Conservation (phyloP, 1,284 basidiomycete species). For the Golubevia pallescens region DNA sequence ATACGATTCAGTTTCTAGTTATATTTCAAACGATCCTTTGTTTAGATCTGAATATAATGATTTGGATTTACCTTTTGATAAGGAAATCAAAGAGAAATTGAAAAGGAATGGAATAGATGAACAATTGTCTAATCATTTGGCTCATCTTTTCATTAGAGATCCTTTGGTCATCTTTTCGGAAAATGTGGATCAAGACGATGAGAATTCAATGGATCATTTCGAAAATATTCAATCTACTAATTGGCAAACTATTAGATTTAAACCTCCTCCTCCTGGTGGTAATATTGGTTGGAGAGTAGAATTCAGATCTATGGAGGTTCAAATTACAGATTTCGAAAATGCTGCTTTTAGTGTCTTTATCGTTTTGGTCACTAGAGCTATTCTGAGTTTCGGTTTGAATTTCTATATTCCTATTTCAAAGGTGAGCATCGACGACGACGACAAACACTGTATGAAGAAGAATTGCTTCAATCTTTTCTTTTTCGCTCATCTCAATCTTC, state of each 20-base stretch:
- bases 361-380: conserved; percentile 89
- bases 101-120: conserved; percentile 77
- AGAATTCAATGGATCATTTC: conserved; percentile 88
- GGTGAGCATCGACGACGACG: conserved; percentile 68
- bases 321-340: conserved; percentile 98
- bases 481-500: background rate
- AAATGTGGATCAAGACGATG: conserved; percentile 89
- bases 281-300: conserved; percentile 97
- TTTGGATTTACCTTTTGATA: conserved; percentile 79
- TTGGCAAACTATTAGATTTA: conserved; percentile 99
- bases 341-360: conserved; percentile 94
- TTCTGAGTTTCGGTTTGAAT: conserved; percentile 87
- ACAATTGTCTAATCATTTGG: conserved; percentile 85
- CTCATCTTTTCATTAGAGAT: conserved; percentile 96
- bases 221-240: conserved; percentile 99
- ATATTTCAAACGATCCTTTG: conserved; percentile 83
- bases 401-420: conserved; percentile 97
- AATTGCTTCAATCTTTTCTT: conserved; percentile 7
- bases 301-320: conserved; percentile 98
- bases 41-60: conserved; percentile 95
- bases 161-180: conserved; percentile 95
- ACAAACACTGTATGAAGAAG: too few species aligned
- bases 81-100: conserved; percentile 70
- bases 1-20: conserved; percentile 93
- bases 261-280: conserved; percentile 90